Evolutionary conservation across 176 grass and related monocot genomes (phyloP).

Genomic region (Rhynchospora tenuis): DNA sequence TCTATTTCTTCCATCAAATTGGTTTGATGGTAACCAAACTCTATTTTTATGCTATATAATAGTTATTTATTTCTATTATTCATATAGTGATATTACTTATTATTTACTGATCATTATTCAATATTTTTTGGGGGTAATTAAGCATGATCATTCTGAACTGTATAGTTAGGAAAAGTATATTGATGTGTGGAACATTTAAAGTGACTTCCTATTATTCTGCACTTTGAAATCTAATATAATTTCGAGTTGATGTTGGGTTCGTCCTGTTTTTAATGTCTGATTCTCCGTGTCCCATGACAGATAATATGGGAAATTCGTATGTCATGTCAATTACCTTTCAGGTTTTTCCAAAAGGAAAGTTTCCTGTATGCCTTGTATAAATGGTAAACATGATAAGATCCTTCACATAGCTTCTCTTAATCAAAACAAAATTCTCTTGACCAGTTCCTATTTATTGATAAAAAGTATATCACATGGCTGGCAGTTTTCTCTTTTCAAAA

Average conservation of each 20-base stretch:
- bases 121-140: background rate
- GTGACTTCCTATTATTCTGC: background rate
- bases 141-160: background rate
- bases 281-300: background rate
- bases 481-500: too few relatives aligned
- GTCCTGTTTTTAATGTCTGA: background rate
- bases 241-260: background rate
- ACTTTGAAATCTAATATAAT: background rate
- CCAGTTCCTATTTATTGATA: background rate
- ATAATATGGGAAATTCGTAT: background rate
- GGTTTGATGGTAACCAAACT: too few relatives aligned
- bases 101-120: background rate
- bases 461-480: background rate
- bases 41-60: too few relatives aligned
- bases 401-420: background rate
- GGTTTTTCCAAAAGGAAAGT: background rate
- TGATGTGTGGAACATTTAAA: background rate
- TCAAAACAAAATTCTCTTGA: background rate
- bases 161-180: background rate
- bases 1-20: too few relatives aligned
- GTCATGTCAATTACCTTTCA: background rate
- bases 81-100: background rate
- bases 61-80: background rate
- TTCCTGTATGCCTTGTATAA: background rate
- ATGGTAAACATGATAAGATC: background rate